Conservation (phyloP, 2,329 filamentous ascomycete genomes). For the Paecilomyces fulvus region DNA sequence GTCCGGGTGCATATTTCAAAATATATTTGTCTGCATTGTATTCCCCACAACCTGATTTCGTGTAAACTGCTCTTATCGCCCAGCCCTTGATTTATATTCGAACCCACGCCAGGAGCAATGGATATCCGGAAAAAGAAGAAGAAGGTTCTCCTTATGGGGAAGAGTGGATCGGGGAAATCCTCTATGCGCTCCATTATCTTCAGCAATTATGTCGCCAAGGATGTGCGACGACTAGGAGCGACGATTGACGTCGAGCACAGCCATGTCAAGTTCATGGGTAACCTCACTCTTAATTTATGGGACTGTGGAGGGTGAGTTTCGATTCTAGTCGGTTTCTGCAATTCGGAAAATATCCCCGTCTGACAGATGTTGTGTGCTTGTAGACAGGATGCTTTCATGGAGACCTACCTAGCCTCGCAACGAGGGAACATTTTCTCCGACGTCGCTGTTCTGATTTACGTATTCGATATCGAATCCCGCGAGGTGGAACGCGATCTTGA, state of each 20-base stretch:
- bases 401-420: constrained; percentile 94
- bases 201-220: constrained; percentile 95
- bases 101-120: constrained; percentile 18
- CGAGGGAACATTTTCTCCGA: constrained; percentile 94
- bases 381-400: constrained; percentile 95
- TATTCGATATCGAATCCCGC: constrained; percentile 95
- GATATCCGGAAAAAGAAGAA: constrained; percentile 60
- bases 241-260: constrained; percentile 98
- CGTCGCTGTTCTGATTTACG: constrained; percentile 95
- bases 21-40: neutral
- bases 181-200: constrained; percentile 99
- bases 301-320: constrained; percentile 75
- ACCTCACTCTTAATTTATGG: constrained; percentile 95
- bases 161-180: constrained; percentile 94
- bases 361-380: neutral
- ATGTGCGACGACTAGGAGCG: constrained; percentile 83
- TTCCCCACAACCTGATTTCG: neutral
- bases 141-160: constrained; percentile 85
- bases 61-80: neutral
- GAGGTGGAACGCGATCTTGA: constrained; percentile 89
- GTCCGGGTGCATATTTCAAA: neutral
- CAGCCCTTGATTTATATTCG: neutral
- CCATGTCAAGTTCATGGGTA: constrained; percentile 97
- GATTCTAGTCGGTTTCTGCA: neutral
- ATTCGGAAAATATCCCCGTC: neutral